These are phyloP conservation scores for Globisporangium iwayamae DNA, from an alignment of 352 stramenopile genomes.

Conservation along the genomic window DNA sequence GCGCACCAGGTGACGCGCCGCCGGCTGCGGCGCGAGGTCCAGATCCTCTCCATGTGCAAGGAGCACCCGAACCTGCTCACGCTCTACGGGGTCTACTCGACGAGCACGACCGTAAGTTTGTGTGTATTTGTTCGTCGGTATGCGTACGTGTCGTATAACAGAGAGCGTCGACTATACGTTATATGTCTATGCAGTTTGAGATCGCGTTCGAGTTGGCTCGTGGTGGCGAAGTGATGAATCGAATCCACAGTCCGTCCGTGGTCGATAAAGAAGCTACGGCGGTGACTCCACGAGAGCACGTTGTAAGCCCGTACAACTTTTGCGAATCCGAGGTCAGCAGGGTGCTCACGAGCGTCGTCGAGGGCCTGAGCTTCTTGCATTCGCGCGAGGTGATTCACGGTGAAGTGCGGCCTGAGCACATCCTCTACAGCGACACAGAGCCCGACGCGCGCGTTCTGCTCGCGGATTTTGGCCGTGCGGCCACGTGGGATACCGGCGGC, in stretches of 20 bases:
- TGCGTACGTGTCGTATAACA: not conserved
- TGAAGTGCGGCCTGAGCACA: slow-evolving; percentile 68
- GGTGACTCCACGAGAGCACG: not conserved
- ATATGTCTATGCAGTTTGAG: slow-evolving; percentile 31
- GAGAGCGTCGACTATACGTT: not conserved
- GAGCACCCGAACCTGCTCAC: slow-evolving; percentile 63
- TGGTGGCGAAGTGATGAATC: slow-evolving; percentile 56
- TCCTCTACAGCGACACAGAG: slow-evolving; percentile 69
- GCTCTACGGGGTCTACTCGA: slow-evolving; percentile 58
- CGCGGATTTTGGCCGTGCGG: slow-evolving; percentile 59
- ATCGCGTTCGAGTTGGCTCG: slow-evolving; percentile 74
- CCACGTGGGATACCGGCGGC: slow-evolving; percentile 25
- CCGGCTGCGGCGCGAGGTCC: slow-evolving; percentile 69
- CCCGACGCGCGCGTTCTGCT: slow-evolving; percentile 59
- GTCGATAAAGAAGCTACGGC: not conserved
- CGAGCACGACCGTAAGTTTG: slow-evolving; percentile 24
- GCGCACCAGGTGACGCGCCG: slow-evolving; percentile 34
- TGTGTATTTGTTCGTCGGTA: not conserved
- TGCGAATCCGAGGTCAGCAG: slow-evolving; percentile 59
- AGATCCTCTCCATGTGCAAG: slow-evolving; percentile 41
- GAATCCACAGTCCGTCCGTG: slow-evolving; percentile 20
- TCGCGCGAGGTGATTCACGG: slow-evolving; percentile 47
- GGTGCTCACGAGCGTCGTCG: slow-evolving; percentile 37
- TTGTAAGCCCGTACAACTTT: slow-evolving; percentile 18
- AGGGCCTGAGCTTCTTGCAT: slow-evolving; percentile 62